Conservation (phyloP, 73 alveolate genomes). For the Paramecium caudatum region DNA sequence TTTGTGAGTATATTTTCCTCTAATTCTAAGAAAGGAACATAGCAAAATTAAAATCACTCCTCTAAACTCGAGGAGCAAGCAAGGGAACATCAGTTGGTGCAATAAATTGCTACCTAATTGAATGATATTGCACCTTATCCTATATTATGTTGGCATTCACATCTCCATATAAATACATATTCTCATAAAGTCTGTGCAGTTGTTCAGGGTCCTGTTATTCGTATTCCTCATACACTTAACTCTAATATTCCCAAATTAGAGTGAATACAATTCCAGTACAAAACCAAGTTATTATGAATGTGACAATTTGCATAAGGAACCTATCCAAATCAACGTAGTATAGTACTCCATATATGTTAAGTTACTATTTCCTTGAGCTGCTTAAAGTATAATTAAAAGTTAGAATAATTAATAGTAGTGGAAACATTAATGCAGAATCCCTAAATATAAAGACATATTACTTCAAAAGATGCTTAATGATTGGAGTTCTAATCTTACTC, state of each 20-base stretch:
- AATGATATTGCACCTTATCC: constrained; percentile 24
- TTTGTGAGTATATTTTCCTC: constrained; percentile 18
- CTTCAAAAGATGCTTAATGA: background rate
- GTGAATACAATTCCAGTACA: background rate
- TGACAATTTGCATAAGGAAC: background rate
- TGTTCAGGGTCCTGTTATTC: constrained; percentile 3
- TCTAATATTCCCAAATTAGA: background rate
- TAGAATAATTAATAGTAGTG: background rate
- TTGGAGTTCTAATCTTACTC: background rate
- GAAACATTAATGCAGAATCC: constrained; percentile 32
- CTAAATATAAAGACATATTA: background rate
- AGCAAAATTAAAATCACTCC: constrained; percentile 51
- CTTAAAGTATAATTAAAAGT: background rate
- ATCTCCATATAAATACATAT: constrained; percentile 35
- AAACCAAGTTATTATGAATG: constrained; percentile 3
- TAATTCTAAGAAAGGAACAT: background rate
- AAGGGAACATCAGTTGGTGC: background rate
- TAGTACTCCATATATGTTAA: constrained; percentile 15
- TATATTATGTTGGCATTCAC: background rate
- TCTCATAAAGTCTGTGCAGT: constrained; percentile 22
- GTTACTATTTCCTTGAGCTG: background rate
- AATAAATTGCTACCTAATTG: constrained; percentile 27
- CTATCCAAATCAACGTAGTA: constrained; percentile 65
- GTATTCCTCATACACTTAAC: background rate
- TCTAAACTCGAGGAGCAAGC: background rate